Evolutionary conservation across 208 protist genomes (phyloP).

Genomic region (Acanthamoeba divionensis): DNA sequence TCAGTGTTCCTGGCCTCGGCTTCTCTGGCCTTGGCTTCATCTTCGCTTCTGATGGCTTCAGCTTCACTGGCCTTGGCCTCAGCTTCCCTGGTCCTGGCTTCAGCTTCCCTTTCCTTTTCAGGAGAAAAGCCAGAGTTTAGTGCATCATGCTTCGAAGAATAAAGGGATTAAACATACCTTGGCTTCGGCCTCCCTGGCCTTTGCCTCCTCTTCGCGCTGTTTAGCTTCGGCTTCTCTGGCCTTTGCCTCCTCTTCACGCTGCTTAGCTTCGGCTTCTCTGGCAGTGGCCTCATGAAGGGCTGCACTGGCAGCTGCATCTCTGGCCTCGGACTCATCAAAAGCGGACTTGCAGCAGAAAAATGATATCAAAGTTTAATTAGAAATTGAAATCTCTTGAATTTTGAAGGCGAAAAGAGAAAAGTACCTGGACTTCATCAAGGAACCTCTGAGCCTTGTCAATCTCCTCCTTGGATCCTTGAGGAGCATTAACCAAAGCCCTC

Average conservation of each 20-base stretch:
- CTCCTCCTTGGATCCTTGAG: conserved; percentile 29
- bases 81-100: neutral
- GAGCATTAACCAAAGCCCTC: conserved; percentile 42
- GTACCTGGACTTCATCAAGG: neutral
- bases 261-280: conserved; percentile 15
- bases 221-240: neutral
- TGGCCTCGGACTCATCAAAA: neutral
- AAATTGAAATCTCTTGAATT: neutral
- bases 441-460: neutral
- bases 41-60: neutral
- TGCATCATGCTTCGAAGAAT: no score
- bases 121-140: no score
- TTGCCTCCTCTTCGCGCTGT: conserved; percentile 5
- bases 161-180: no score
- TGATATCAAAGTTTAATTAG: neutral
- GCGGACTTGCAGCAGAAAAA: no score
- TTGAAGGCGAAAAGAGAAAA: neutral
- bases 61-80: neutral
- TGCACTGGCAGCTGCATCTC: neutral
- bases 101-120: no score
- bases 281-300: neutral
- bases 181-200: neutral
- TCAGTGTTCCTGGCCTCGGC: no score
- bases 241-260: neutral
- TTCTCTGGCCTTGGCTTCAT: neutral